Evolutionary conservation across 1,139 yeast genomes (phyloP).

Genomic region (Sugiyamaella novakii): DNA sequence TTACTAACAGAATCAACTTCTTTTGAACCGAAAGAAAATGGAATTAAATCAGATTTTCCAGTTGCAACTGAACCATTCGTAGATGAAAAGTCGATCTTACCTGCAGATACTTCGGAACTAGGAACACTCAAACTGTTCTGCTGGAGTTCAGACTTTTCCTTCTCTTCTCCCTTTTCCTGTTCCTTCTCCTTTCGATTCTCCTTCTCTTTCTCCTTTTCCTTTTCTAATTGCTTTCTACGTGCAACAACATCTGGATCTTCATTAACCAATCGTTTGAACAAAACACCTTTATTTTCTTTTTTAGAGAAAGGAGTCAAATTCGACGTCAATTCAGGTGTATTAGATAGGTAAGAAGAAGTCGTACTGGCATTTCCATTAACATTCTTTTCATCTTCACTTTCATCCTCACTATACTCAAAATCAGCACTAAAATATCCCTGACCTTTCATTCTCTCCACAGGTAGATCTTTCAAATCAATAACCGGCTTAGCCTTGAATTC

Average conservation of each 20-base stretch:
- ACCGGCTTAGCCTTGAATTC: constrained; percentile 32
- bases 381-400: constrained; percentile 23
- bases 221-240: constrained; percentile 18
- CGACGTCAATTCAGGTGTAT: not conserved
- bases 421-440: constrained; percentile 39
- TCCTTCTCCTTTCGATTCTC: not conserved
- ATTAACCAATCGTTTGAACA: constrained; percentile 12
- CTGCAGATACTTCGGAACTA: no score
- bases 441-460: constrained; percentile 33
- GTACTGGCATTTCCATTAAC: not conserved
- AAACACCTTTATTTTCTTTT: constrained; percentile 5
- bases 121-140: no score
- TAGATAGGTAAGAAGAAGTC: not conserved
- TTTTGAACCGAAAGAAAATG: not conserved
- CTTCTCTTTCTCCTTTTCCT: constrained; percentile 1
- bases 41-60: not conserved
- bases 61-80: not conserved
- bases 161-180: not conserved
- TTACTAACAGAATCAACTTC: not conserved
- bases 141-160: no score
- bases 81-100: no score
- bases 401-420: constrained; percentile 35
- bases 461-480: constrained; percentile 33
- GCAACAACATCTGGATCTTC: constrained; percentile 21
- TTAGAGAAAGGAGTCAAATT: constrained; percentile 2